Base-by-base conservation (phyloP, 768 basidiomycete genomes). In the Suillus tomentosus region DNA sequence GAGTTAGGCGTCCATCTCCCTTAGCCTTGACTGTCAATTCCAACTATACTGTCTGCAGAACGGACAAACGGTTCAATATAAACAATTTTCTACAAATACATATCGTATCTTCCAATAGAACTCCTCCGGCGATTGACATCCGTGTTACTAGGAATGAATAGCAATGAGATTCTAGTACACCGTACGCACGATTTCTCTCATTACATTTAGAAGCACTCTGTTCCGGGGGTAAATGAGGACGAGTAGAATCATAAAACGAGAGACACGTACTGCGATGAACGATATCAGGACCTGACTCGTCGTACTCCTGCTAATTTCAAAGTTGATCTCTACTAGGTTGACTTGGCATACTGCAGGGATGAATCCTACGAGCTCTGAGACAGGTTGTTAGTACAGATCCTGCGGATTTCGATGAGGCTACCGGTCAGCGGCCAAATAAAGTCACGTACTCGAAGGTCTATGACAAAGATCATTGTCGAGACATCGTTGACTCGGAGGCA, bases 241-340 rank as follows among this genome's bases (percentile, higher is more conserved):
- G 24, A 17, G 19, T 13, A 54, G 5, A 34, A n/a, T 34, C 31
- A 54, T n/a, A 37, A 11, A 2, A 57, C 2, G 24, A 53, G 59
- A 27, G 36, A 56, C 31, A 83, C 84, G 65, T 75, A 87, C 86
- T 90, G 82, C 90, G 89, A 72, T 91, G 90, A 68, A 91, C 88
- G 65, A 92, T 91, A 63, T 84, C 87, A 67, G 90, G 90, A 54
- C 90, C 90, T 63, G 84, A 85, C 77, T 92, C 93, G 75, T 95
- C 94, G 79, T 95, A 95, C 81, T 95, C 94, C 73, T 94, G 91
- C 79, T 93, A 27, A 27, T 27, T 27, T 27, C 27, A 27, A 27
- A 27, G 27, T 27, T 27, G 27, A 27, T 27, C 27, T 27, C 24
- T 24, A 24, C 27, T 27, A 3, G 27, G 27, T 27, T 27, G 27